These are phyloP conservation scores for Juglanconis juglandina DNA, from an alignment of 2,329 filamentous ascomycete species.

Conservation along the genomic window DNA sequence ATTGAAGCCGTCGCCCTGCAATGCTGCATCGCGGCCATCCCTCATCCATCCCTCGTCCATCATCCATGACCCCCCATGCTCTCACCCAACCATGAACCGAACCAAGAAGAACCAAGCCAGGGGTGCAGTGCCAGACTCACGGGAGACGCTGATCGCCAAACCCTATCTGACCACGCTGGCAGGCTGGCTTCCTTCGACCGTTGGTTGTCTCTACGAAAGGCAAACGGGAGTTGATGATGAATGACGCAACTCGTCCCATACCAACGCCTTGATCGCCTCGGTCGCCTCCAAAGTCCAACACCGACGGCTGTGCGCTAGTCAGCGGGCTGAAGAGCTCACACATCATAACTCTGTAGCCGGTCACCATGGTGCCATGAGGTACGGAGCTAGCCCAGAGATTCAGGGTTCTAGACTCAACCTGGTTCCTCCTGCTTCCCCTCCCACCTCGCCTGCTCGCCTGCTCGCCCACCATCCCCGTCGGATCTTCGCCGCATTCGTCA, in stretches of 20 bases:
- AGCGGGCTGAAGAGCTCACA: too few relatives aligned
- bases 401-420: neutral
- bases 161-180: neutral
- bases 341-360: too few relatives aligned
- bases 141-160: neutral
- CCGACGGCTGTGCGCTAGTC: too few relatives aligned
- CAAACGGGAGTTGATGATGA: neutral
- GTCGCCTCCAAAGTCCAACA: neutral
- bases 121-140: neutral
- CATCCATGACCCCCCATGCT: too few relatives aligned
- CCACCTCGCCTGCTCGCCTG: neutral
- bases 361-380: neutral
- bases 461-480: neutral
- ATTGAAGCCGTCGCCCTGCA: too few relatives aligned
- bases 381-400: neutral
- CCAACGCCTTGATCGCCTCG: neutral
- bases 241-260: conserved; percentile 2
- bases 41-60: too few relatives aligned
- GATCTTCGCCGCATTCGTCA: neutral
- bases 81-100: too few relatives aligned
- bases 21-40: too few relatives aligned
- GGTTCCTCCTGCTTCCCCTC: neutral
- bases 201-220: neutral
- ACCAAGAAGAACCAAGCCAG: neutral
- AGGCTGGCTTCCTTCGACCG: neutral